Evolutionary conservation across 2,329 filamentous ascomycete species (phyloP), one percentile per base, ranked within the genome.

Genomic region (Thermothelomyces thermophilus): DNA sequence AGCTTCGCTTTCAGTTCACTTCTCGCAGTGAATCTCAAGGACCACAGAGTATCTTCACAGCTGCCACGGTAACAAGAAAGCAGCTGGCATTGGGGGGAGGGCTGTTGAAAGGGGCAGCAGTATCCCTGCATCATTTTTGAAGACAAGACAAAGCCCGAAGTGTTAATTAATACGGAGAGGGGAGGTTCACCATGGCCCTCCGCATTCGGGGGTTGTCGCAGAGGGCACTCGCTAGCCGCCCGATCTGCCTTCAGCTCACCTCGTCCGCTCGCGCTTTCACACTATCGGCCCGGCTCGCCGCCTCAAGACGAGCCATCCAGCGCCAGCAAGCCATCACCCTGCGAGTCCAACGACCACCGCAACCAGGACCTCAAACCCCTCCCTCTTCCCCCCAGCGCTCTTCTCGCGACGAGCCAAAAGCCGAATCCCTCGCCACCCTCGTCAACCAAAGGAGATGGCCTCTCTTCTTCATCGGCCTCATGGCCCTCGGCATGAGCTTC

Each of bases 401-500:
- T 39, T 33, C 41, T n/a, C n/a, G n/a, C 33, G 39, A 46, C 13
- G 24, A 39, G n/a, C 26, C 43, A 20, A 14, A 45, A 37, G n/a
- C 51, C 40, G n/a, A 52, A 30, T 26, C 52, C 26, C 34, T 52
- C 54, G 63, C 64, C 46, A 57, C 60, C 46, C 60, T 70, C 50
- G 37, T 67, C 17, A 59, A 68, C 57, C 65, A 66, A 58, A 63
- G 66, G 56, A 63, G 68, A 67, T 55, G 73, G 63, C 69, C 70
- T 9, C 68, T 78, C 24, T 68, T 73, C 50, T 73, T 73, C 42
- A 69, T 70, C 50, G 71, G 73, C 50, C 62, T 73, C 55, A 60
- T 68, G n/a, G 70, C 73, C 10, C 65, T 70, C 14, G 67, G 69
- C 39, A 61, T 77, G n/a, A 72, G 73, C 53, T 69, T 70, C 61